A percentile compares a stretch with the other conserved stretches of the same genome.
phyloP scores from a whole-genome alignment of 768 basidiomycete genomes.

The Psilocybe subaeruginosa region DNA sequence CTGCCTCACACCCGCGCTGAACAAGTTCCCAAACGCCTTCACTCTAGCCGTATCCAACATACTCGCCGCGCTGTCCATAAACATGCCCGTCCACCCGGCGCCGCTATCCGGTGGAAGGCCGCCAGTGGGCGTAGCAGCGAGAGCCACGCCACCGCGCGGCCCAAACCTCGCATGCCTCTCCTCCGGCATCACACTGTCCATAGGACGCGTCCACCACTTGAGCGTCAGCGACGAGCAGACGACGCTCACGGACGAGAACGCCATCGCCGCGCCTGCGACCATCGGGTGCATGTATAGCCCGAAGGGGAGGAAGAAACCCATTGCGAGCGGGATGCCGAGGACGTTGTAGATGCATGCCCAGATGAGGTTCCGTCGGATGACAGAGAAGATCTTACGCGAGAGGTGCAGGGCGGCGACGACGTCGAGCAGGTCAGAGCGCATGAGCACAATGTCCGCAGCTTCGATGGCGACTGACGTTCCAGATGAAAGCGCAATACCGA shows the following conservation, averaged over 20 bases:
- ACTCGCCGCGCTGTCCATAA: constrained; percentile 49
- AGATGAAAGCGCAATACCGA: constrained; percentile 95
- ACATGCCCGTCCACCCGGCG: constrained; percentile 43
- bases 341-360: constrained; percentile 98
- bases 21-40: constrained; percentile 37
- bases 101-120: constrained; percentile 34
- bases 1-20: constrained; percentile 37
- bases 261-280: constrained; percentile 99
- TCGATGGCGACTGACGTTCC: constrained; percentile 98
- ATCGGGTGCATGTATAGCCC: constrained; percentile 95
- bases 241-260: constrained; percentile 94
- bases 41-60: constrained; percentile 45
- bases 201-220: constrained; percentile 81
- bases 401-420: constrained; percentile 97
- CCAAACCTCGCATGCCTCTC: constrained; percentile 27
- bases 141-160: constrained; percentile 37
- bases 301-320: constrained; percentile 94
- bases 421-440: constrained; percentile 95
- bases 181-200: constrained; percentile 70
- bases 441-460: constrained; percentile 97
- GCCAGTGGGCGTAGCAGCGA: constrained; percentile 12
- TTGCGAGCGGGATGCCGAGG: constrained; percentile 93
- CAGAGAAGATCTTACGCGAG: constrained; percentile 83
- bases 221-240: constrained; percentile 88
- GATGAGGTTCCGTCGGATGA: constrained; percentile 90